Evolutionary conservation across 2,329 filamentous ascomycete species (phyloP), one percentile per base, ranked within the genome.

Genomic region (Trichoderma sp.): DNA sequence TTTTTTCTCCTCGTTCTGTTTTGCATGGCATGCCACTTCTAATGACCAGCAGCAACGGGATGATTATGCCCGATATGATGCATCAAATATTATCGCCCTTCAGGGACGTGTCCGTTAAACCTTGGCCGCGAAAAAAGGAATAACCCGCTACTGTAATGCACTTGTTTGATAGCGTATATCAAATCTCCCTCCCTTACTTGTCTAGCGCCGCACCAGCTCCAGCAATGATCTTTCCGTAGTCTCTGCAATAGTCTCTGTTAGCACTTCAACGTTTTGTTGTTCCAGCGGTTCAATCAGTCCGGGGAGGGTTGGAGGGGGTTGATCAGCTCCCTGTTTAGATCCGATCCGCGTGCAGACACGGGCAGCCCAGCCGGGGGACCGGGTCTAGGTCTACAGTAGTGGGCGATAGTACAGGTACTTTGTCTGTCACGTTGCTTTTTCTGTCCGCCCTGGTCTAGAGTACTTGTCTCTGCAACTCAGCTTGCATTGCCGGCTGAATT

Each of bases 281-380:
- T 60, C 67, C 59, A 53, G 31, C 27, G 35, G 18, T 45, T 45
- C 41, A 45, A 45, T 31, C 65, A 68, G 14, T 56, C 45, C 29
- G 41, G 41, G 41, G 64, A 21, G 38, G 33, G 27, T 27, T 27
- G 27, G 5, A 27, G 27, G 27, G 16, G 41, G 27, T 21, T 33
- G 59, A 45, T 53, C 59, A 64, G 59, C 68, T 35, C 59, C 68
- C 38, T 73, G 60, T 53, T 64, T 65, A 65, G 71, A 65, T 65
- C 71, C 71, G 60, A 73, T 73, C 60, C 71, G 71, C 71, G 59
- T 73, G 71, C 71, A 73, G 71, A 56, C 33, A 65, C 67, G 67
- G 67, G 31, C 35, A 38, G 35, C 35, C 35, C 50, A 33, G 50
- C 67, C 33, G 33, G 67, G 67, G 53, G 50, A 31, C 29, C 27